A percentile compares a stretch with the other conserved stretches of the same genome.
Evolutionary conservation across 495 filamentous ascomycete genomes (phyloP).

Genomic region (Podospora comata): DNA sequence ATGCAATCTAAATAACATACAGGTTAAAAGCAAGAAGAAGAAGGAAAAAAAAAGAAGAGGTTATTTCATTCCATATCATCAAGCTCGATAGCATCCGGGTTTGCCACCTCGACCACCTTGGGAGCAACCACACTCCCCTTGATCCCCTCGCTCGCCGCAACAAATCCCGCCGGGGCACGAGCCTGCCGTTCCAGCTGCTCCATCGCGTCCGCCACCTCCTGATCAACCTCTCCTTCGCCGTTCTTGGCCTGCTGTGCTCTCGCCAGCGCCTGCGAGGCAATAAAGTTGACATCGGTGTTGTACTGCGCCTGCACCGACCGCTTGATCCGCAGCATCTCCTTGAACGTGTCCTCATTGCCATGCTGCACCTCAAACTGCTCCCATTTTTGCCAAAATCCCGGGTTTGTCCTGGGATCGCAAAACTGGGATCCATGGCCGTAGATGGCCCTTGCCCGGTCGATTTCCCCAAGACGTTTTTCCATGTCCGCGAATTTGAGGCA

Average conservation of each 20-base stretch:
- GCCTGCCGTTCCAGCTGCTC: slow-evolving; percentile 85
- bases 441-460: slow-evolving; percentile 91
- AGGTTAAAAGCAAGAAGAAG: slow-evolving; percentile 3
- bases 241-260: slow-evolving; percentile 45
- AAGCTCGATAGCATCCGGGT: slow-evolving; percentile 88
- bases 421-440: slow-evolving; percentile 97
- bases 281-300: slow-evolving; percentile 98
- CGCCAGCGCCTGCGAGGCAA: slow-evolving; percentile 91
- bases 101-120: slow-evolving; percentile 52
- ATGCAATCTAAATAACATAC: slow-evolving; percentile 6
- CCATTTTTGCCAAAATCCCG: slow-evolving; percentile 94
- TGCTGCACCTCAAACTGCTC: slow-evolving; percentile 95
- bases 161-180: slow-evolving; percentile 84
- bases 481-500: slow-evolving; percentile 99
- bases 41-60: neutral
- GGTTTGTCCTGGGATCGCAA: slow-evolving; percentile 88
- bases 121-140: slow-evolving; percentile 59
- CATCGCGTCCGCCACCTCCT: slow-evolving; percentile 77
- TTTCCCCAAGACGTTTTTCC: slow-evolving; percentile 94
- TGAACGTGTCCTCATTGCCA: slow-evolving; percentile 98
- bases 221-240: slow-evolving; percentile 38
- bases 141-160: slow-evolving; percentile 76
- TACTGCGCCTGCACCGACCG: slow-evolving; percentile 95
- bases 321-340: slow-evolving; percentile 98
- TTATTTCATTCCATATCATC: slow-evolving; percentile 55